Evolutionary conservation across 768 basidiomycete species (phyloP).

Genomic region (Lepiota brunneoincarnata): DNA sequence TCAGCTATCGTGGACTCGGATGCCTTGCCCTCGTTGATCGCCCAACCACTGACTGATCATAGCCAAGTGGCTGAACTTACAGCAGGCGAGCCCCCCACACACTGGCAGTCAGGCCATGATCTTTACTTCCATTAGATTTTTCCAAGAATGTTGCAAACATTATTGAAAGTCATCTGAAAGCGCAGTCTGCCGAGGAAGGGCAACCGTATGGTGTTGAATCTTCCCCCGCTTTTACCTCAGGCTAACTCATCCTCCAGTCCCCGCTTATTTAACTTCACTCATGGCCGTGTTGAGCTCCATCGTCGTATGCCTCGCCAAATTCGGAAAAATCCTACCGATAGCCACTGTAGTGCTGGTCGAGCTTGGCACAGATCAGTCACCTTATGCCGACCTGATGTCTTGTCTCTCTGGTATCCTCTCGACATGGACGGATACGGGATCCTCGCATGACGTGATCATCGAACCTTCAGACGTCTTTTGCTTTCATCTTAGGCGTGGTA

Average conservation of each 20-base stretch:
- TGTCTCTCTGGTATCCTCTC: constrained; percentile 46
- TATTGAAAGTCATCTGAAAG: constrained; percentile 43
- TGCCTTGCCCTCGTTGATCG: constrained; percentile 43
- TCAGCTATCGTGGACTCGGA: constrained; percentile 54
- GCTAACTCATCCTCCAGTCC: constrained; percentile 23
- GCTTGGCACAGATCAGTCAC: constrained; percentile 34
- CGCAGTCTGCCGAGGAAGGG: constrained; percentile 30
- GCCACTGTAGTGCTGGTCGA: constrained; percentile 53
- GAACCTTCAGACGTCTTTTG: constrained; percentile 62
- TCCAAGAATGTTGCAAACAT: constrained; percentile 38
- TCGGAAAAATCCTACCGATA: constrained; percentile 25
- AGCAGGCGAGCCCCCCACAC: constrained; percentile 12
- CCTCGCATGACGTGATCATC: constrained; percentile 56
- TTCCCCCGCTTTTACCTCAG: neutral
- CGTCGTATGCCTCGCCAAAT: constrained; percentile 19
- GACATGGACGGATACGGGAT: constrained; percentile 24
- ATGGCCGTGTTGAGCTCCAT: constrained; percentile 43
- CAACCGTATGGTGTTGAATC: constrained; percentile 29
- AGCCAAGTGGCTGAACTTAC: constrained; percentile 22
- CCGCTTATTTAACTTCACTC: constrained; percentile 53
- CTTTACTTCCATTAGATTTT: constrained; percentile 39
- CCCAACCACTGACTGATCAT: constrained; percentile 33
- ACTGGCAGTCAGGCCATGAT: neutral
- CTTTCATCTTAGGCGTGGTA: constrained; percentile 41
- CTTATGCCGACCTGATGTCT: constrained; percentile 56